Percentiles rank a stretch among this genome's conserved stretches.
Conservation (phyloP, 2,329 filamentous ascomycete genomes). For the Nemania abortiva region DNA sequence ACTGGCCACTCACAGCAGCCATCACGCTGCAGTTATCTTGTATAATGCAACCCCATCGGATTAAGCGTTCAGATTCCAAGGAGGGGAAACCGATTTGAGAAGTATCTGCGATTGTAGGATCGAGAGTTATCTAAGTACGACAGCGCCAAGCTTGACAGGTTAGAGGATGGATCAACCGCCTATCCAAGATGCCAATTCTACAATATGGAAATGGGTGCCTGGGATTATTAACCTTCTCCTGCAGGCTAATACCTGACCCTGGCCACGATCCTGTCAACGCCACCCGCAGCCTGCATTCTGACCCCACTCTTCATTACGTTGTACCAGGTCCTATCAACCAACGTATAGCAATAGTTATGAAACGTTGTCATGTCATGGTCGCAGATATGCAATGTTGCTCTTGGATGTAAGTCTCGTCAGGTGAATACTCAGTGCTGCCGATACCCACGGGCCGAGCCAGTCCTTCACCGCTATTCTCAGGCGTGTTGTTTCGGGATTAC, state of each 20-base stretch:
- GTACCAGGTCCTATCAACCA: not conserved
- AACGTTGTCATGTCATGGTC: not conserved
- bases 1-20: not conserved
- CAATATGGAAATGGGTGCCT: not conserved
- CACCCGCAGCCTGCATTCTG: not conserved
- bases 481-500: not conserved
- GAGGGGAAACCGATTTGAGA: not conserved
- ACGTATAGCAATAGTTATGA: not conserved
- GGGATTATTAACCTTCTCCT: not conserved
- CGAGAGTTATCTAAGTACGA: not conserved
- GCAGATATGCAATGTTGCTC: not conserved
- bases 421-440: not conserved
- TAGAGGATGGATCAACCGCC: not conserved
- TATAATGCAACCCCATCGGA: not conserved
- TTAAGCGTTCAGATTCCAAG: not conserved
- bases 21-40: not conserved
- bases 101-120: not conserved
- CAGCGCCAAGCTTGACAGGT: not conserved
- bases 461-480: not conserved
- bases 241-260: not conserved
- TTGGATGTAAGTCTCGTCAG: slow-evolving; percentile 2
- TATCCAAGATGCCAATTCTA: not conserved
- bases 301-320: not conserved
- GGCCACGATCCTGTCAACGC: not conserved
- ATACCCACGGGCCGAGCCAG: not conserved